These are phyloP conservation scores for Stephanodiscus triporus DNA, from an alignment of 108 stramenopile species.

Conservation along the genomic window DNA sequence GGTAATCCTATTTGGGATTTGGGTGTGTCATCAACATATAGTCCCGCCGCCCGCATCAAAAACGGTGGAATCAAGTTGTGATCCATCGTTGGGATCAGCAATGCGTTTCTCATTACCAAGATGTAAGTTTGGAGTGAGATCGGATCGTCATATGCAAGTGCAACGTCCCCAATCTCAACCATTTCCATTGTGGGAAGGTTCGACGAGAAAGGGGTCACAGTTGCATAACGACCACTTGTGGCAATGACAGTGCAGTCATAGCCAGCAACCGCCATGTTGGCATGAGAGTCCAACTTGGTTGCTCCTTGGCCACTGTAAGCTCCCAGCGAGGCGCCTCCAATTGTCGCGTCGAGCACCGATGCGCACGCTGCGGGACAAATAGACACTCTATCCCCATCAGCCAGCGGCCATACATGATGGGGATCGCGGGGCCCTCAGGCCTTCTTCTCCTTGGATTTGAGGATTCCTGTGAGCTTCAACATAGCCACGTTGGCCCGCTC, in stretches of 20 bases:
- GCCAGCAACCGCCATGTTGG: conserved; percentile 12
- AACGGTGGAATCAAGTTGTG: conserved; percentile 45
- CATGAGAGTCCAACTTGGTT: conserved; percentile 14
- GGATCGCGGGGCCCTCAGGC: neutral
- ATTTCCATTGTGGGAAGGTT: neutral
- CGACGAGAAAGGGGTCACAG: conserved; percentile 7
- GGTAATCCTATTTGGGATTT: too few relatives aligned
- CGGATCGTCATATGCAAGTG: conserved; percentile 32
- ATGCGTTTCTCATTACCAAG: conserved; percentile 31
- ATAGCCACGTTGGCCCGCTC: too few relatives aligned
- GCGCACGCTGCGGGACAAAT: neutral
- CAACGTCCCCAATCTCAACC: conserved; percentile 30
- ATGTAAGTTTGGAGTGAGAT: conserved; percentile 7
- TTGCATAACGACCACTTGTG: neutral
- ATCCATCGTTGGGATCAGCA: conserved; percentile 39
- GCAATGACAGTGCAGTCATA: neutral
- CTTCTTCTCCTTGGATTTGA: neutral
- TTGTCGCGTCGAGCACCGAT: neutral
- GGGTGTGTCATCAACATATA: too few relatives aligned
- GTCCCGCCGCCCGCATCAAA: too few relatives aligned
- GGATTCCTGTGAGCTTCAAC: too few relatives aligned
- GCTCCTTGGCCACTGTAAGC: neutral
- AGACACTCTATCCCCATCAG: neutral
- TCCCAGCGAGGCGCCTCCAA: neutral
- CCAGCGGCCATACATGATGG: neutral